These are phyloP conservation scores for Piromyces sp. DNA, from an alignment of 192 early-diverging fungal genomes.

Conservation along the genomic window DNA sequence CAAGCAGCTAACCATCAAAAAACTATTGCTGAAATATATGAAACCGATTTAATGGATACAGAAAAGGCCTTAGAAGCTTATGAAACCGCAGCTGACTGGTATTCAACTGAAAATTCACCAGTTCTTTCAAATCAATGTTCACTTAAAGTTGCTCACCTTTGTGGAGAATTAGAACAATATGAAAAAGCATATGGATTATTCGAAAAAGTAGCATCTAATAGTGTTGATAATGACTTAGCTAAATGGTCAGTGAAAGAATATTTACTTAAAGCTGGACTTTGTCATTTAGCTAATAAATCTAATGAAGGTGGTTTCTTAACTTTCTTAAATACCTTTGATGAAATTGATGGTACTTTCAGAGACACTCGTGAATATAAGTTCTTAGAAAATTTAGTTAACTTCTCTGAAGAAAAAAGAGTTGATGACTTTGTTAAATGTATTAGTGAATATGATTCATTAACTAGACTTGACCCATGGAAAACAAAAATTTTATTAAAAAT, in stretches of 20 bases:
- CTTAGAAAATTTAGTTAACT: conserved; percentile 48
- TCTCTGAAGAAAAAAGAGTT: conserved; percentile 58
- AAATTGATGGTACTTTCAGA: conserved; percentile 73
- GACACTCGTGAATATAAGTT: conserved; percentile 74
- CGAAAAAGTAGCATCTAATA: conserved; percentile 66
- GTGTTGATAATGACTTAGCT: conserved; percentile 75
- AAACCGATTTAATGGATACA: conserved; percentile 60
- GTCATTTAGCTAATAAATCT: conserved; percentile 64
- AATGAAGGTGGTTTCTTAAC: conserved; percentile 1
- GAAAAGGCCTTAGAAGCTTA: conserved; percentile 72
- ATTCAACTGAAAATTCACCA: conserved; percentile 69
- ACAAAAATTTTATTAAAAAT: conserved; percentile 73
- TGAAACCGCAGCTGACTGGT: conserved; percentile 83
- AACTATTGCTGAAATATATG: conserved; percentile 83
- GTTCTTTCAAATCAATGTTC: conserved; percentile 78
- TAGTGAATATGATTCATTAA: conserved; percentile 67
- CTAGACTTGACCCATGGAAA: conserved; percentile 92
- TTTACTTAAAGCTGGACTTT: conserved; percentile 89
- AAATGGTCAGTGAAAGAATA: conserved; percentile 94
- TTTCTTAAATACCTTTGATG: conserved; percentile 7
- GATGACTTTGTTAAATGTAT: conserved; percentile 70
- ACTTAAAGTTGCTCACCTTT: conserved; percentile 80
- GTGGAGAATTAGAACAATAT: conserved; percentile 75
- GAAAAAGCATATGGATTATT: conserved; percentile 78
- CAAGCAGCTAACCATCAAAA: conserved; percentile 85